Percentiles rank a stretch among this genome's conserved stretches.
Conservation (phyloP, 768 basidiomycete genomes). For the Lyophyllum semitale region DNA sequence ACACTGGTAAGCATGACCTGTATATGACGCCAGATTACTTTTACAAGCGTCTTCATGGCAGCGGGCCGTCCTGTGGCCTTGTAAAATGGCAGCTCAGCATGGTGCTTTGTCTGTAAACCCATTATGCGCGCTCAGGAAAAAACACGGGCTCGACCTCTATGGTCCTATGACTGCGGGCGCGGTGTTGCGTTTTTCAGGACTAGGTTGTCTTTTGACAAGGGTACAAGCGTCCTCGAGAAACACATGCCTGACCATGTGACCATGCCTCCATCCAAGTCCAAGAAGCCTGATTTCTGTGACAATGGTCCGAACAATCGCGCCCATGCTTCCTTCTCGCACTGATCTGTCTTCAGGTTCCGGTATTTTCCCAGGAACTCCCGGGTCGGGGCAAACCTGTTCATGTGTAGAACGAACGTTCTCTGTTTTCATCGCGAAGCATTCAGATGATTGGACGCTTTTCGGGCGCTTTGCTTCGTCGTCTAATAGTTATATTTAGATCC, state of each 20-base stretch:
- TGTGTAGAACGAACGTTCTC: not conserved
- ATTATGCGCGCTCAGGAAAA: not conserved
- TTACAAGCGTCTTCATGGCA: not conserved
- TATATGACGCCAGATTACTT: not conserved
- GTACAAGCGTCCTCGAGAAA: not conserved
- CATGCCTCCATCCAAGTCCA: not conserved
- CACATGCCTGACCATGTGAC: not conserved
- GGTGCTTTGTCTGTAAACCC: not conserved
- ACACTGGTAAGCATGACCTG: not conserved
- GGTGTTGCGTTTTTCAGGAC: not conserved
- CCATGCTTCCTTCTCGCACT: not conserved
- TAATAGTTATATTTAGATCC: not conserved
- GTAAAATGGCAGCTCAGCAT: not conserved
- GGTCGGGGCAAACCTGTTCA: no score
- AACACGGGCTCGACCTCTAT: not conserved
- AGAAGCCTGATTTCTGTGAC: not conserved
- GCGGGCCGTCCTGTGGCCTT: not conserved
- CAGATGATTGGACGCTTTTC: not conserved
- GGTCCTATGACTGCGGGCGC: not conserved
- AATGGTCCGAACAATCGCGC: not conserved
- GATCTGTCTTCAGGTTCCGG: not conserved
- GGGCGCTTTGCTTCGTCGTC: not conserved
- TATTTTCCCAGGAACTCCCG: not conserved
- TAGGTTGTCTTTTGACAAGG: not conserved
- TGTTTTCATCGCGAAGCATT: not conserved